Evolutionary conservation across 192 early-diverging fungal genomes (phyloP), one percentile per base, ranked within the genome.

Genomic region (Coemansia sp.): DNA sequence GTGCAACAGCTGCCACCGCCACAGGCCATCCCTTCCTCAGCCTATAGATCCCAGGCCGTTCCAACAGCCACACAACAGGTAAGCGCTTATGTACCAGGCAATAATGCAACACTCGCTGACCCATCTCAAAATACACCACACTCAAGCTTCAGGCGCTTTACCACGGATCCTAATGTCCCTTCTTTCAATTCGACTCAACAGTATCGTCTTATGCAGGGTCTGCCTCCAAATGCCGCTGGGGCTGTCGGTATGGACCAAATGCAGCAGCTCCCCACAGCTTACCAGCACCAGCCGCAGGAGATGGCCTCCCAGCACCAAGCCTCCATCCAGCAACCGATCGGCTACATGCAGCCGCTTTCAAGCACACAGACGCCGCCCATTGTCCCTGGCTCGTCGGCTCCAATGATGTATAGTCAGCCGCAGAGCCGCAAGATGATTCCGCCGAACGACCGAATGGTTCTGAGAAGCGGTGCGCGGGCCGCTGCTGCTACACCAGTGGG

Each of bases 81-180:
- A 80, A 74, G 77, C 77, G 67, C 65, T 32, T 70, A 71, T 62
- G 71, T 58, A 54, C 58, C 54, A 56, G 64, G 70, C 56, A 67
- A 58, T 49, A 67, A 61, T 53, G 65, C 53, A 27, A 52, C 65
- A 44, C 56, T 60, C 34, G 65, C 54, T 26, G 71, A 71, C 22
- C 49, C 67, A 3, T 19, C 49, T 7, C 71, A 70, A 60, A 58
- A 66, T 47, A 48, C 67, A 5, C 53, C 64, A 22, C 68, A 57
- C 53, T 80, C 77, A 64, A 80, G 77, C 62, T 80, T 80, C 64
- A 70, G 77, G 52, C 77, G 77, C 58, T 68, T 74, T 67, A 71
- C 67, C 58, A 65, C 50, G 26, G 67, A 80, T 41, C 21, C 71
- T 54, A 67, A 64, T 73, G 59, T 62, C 55, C 30, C 62, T 30